Evolutionary conservation across 441 rosid genomes (phyloP), one percentile per base, ranked within the genome.

Genomic region (Populus tomentosa): DNA sequence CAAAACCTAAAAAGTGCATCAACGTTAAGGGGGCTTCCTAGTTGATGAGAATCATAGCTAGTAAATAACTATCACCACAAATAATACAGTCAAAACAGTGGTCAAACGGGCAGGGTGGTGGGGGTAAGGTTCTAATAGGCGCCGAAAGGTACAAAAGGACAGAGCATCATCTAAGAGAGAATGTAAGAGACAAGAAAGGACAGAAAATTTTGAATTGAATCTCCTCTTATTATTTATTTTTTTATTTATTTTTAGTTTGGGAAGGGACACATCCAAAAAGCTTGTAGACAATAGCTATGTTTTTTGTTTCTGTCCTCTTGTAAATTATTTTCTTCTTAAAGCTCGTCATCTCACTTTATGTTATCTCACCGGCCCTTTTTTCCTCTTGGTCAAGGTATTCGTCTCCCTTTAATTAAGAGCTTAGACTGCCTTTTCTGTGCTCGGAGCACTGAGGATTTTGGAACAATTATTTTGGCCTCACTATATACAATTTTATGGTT

Each of bases 61-160:
- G n/a, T 50, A 3, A 42, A 42, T 10, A 0, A 42, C 16, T 1
- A 53, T 6, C 7, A 53, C 8, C 21, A 18, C n/a, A 53, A 53
- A 76, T 36, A 62, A 67, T 42, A 40, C 4, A 63, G 81, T 70
- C 76, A 81, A 85, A 83, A 73, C 6, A 24, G 14, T 40, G 78
- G 85, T 78, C 82, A 78, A 73, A 74, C 18, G 10, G 72, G 79
- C 50, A 64, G 20, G 33, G 72, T 65, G 80, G 65, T 38, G 80
- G 78, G 64, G 71, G 21, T 23, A 16, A 50, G 70, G 77, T 18
- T 72, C 71, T 75, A 71, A 69, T 71, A 71, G 77, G 84, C 87
- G 85, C 87, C 87, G 87, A 85, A 85, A 85, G 87, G 82, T 76
- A 62, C 83, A 74, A 33, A 75, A 21, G 16, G n/a, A 77, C 80